Evolutionary conservation across 495 filamentous ascomycete species (phyloP).

Genomic region (Daldinia bambusicola): DNA sequence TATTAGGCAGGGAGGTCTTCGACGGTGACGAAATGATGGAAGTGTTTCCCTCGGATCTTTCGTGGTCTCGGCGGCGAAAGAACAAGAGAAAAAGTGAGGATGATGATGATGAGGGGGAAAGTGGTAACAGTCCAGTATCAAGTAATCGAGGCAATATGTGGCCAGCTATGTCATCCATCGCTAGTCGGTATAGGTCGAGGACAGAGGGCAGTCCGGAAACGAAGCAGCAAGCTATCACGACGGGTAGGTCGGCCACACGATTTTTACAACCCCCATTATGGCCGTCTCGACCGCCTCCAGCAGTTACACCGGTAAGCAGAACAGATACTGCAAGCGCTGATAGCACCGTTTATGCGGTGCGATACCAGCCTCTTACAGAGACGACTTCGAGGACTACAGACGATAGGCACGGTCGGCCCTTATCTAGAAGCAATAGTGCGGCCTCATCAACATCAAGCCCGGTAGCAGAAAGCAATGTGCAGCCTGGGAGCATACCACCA

Average conservation of each 20-base stretch:
- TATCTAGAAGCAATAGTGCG: constrained; percentile 50
- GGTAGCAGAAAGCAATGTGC: constrained; percentile 38
- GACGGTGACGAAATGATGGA: constrained; percentile 98
- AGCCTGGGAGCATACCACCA: constrained; percentile 22
- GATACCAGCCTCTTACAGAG: constrained; percentile 80
- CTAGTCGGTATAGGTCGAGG: constrained; percentile 54
- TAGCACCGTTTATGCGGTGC: constrained; percentile 86
- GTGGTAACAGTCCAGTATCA: constrained; percentile 29
- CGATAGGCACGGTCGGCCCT: constrained; percentile 47
- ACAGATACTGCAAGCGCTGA: constrained; percentile 75
- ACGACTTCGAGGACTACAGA: constrained; percentile 63
- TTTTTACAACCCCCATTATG: constrained; percentile 58
- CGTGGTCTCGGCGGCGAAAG: constrained; percentile 51
- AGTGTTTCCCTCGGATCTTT: constrained; percentile 63
- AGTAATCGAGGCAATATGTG: constrained; percentile 54
- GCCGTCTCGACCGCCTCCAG: constrained; percentile 71
- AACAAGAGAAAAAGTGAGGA: constrained; percentile 47
- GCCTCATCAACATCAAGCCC: constrained; percentile 43
- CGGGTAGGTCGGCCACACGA: constrained; percentile 47
- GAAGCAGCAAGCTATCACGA: constrained; percentile 33
- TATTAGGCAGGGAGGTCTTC: constrained; percentile 92
- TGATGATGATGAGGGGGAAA: constrained; percentile 40
- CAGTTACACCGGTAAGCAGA: constrained; percentile 76
- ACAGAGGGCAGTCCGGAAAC: constrained; percentile 41
- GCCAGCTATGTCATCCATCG: constrained; percentile 58